Evolutionary conservation across 1,284 basidiomycete species (phyloP), one percentile per base, ranked within the genome.

Genomic region (Moniliella sp.): DNA sequence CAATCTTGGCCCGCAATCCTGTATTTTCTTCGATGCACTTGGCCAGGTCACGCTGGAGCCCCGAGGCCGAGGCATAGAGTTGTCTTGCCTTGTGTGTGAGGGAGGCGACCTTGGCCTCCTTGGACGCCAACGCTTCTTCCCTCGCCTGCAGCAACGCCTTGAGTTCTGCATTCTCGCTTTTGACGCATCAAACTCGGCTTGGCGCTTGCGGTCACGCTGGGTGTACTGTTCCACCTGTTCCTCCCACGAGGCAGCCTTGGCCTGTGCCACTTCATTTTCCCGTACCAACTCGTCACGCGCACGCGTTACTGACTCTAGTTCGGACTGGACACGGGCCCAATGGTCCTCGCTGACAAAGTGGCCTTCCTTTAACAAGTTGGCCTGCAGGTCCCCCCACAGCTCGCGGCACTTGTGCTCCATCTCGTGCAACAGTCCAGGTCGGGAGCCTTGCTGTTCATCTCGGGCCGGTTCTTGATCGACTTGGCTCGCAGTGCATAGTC

Each of bases 401-500:
- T 7, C 21, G 8, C n/a, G 7, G 21, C 7, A 7, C 21, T 7
- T 23, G n/a, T 23, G 7, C 21, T 23, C 21, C 8, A 23, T 7
- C 7, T 97, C 88, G 57, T 84, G 84, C 33, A 99, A 67, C 19
- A 97, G 70, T 0, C 81, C 76, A 35, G 84, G 80, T 21, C 84
- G 76, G 4, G 81, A 83, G 71, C 78, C 34, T 83, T 76, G 46
- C 82, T 78, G 60, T 97, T 97, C 31, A 93, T 65, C 62, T 97
- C 86, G 1, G 91, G 91, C 46, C 80, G 77, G 64, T 97, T 97
- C 33, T 76, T 73, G 59, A 99, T 97, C 9, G 80, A 82, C 60
- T 91, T 94, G 18, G 91, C 91, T 25, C 82, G 76, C 25, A 84
- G 71, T 11, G 91, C 91, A 51, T 99, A 99, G 62, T 97, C 86